phyloP scores from a whole-genome alignment of 176 grass and related monocot species.

The Aegilops umbellulata region DNA sequence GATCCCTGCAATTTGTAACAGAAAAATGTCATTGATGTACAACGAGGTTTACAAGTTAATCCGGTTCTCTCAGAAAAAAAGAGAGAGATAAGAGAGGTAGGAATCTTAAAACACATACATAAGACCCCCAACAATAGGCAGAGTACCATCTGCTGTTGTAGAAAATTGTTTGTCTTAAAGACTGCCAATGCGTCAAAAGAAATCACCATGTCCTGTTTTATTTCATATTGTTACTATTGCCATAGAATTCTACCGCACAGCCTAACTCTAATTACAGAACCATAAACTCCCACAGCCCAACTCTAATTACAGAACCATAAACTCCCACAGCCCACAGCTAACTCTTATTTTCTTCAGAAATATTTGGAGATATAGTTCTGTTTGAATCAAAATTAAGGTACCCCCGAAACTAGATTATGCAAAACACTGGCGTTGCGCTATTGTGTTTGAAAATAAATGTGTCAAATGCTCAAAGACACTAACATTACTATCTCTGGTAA shows the following conservation, averaged over 20 bases:
- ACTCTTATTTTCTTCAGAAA: no score
- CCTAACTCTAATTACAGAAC: neutral
- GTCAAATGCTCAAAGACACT: no score
- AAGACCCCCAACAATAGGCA: neutral
- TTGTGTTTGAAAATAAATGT: no score
- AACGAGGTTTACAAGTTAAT: neutral
- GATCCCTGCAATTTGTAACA: constrained; percentile 59
- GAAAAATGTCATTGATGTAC: neutral
- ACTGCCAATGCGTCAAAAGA: neutral
- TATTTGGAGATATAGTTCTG: no score
- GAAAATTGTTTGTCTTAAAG: neutral
- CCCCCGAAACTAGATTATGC: no score
- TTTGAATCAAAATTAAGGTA: no score
- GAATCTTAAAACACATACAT: neutral
- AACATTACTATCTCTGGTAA: no score
- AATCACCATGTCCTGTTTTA: neutral
- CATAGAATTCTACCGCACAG: neutral
- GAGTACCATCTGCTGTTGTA: neutral
- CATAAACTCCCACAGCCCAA: neutral
- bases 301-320: neutral
- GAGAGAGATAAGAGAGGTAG: neutral
- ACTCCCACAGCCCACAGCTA: neutral
- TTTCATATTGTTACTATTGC: neutral
- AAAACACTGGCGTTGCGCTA: no score
- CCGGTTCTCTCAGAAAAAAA: neutral